Evolutionary conservation across 345 rosid species (phyloP), one percentile per base, ranked within the genome.

Genomic region (Nasturtium officinale): DNA sequence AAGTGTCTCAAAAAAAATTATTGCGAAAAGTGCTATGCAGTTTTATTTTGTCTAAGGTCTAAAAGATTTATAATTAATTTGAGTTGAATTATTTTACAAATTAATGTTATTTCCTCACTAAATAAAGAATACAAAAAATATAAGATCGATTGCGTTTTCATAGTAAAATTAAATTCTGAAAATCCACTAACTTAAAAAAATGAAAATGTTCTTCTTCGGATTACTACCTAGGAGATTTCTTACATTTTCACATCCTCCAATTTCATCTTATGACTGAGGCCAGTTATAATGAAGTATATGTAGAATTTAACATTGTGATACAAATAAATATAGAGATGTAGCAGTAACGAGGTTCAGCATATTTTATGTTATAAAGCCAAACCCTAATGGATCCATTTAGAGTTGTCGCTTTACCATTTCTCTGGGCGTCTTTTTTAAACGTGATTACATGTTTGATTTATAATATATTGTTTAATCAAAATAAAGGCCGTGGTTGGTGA

Each of bases 401-500:
- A 57, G 43, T 61, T 54, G 67, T 59, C 48, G 43, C 32, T 40
- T 54, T 65, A 37, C 70, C 60, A 26, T 51, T 51, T 71, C 28
- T 21, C 26, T 29, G 38, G 23, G 11, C 48, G 18, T 60, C 42
- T 32, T 74, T 54, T 65, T 23, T 7, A 63, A 70, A 63, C 66
- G 67, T 75, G 71, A 45, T 63, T 50, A 33, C 66, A 76, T 56
- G 50, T 45, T 65, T 48, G 9, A 58, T 20, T 40, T 30, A 2
- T 47, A 18, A 57, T 29, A 17, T 21, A 10, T 51, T 56, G 42
- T 15, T 50, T 16, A 18, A 48, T 20, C 12, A 37, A 43, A 9
- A 30, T 51, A 59, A 60, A 18, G 23, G 29, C 61, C 38, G 32
- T 53, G 23, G 65, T 71, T 71, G 65, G 73, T 78, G 69, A 61